A percentile compares a stretch with the other conserved stretches of the same genome.
Evolutionary conservation across 176 grass and related monocot species (phyloP).

Genomic region (Alopecurus myosuroides): DNA sequence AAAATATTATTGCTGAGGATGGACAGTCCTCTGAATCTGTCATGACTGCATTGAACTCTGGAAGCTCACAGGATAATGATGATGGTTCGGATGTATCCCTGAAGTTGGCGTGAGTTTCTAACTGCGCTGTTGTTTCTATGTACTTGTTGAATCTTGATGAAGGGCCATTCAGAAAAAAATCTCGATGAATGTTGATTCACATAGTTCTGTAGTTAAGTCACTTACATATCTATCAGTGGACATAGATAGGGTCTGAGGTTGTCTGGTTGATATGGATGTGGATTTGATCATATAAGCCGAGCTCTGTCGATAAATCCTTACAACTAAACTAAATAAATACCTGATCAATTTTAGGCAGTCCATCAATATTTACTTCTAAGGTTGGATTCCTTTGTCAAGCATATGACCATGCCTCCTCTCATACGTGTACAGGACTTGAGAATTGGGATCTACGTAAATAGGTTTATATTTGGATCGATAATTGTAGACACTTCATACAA

Average conservation of each 20-base stretch:
- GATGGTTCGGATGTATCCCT: constrained; percentile 87
- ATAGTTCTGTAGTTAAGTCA: constrained; percentile 2
- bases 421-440: neutral
- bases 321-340: neutral
- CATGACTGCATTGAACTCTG: constrained; percentile 71
- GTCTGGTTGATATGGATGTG: neutral
- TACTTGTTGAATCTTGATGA: neutral
- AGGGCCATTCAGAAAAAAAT: neutral
- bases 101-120: constrained; percentile 60
- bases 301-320: neutral
- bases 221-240: neutral
- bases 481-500: neutral
- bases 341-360: neutral
- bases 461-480: neutral
- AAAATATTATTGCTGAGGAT: constrained; percentile 75
- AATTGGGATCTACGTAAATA: neutral
- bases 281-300: neutral
- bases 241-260: neutral
- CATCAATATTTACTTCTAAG: neutral
- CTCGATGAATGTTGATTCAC: neutral
- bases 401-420: neutral
- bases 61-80: constrained; percentile 81
- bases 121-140: neutral
- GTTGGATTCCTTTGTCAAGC: neutral
- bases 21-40: constrained; percentile 98